These are phyloP conservation scores for Adansonia rubrostipa DNA, from an alignment of 441 rosid species.

Conservation along the genomic window DNA sequence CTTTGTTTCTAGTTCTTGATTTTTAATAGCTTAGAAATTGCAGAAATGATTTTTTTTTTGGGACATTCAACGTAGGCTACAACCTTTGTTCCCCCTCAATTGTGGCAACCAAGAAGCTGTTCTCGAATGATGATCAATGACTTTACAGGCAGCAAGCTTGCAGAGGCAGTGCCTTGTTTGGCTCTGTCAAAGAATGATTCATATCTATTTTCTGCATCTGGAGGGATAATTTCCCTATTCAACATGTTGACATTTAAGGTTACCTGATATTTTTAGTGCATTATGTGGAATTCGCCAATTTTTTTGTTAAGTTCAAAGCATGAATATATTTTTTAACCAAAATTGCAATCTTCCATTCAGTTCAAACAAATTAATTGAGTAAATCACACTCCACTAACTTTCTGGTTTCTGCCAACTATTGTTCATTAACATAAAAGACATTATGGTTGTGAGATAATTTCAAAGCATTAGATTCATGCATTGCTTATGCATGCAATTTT, in stretches of 20 bases:
- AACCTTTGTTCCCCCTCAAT: slow-evolving; percentile 42
- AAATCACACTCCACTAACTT: neutral
- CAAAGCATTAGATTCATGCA: neutral
- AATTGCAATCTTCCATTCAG: neutral
- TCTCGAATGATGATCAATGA: slow-evolving; percentile 55
- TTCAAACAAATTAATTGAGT: neutral
- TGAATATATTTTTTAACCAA: neutral
- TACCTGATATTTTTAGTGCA: neutral
- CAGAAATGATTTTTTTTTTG: neutral
- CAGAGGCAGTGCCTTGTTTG: slow-evolving; percentile 54
- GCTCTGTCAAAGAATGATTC: slow-evolving; percentile 64
- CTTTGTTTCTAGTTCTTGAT: neutral
- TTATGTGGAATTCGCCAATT: neutral
- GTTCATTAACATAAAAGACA: neutral
- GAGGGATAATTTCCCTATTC: slow-evolving; percentile 62
- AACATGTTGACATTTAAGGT: slow-evolving; percentile 71
- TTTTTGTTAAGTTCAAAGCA: too few relatives aligned
- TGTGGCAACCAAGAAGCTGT: slow-evolving; percentile 44
- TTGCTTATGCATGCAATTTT: neutral
- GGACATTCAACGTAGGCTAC: slow-evolving; percentile 44
- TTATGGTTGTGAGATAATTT: neutral
- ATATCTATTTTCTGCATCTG: slow-evolving; percentile 65
- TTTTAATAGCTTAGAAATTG: neutral
- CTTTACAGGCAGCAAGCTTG: slow-evolving; percentile 34
- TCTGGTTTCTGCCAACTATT: neutral